Conservation (phyloP, 805 yeast genomes). For the Ogataea paradorogensis region DNA sequence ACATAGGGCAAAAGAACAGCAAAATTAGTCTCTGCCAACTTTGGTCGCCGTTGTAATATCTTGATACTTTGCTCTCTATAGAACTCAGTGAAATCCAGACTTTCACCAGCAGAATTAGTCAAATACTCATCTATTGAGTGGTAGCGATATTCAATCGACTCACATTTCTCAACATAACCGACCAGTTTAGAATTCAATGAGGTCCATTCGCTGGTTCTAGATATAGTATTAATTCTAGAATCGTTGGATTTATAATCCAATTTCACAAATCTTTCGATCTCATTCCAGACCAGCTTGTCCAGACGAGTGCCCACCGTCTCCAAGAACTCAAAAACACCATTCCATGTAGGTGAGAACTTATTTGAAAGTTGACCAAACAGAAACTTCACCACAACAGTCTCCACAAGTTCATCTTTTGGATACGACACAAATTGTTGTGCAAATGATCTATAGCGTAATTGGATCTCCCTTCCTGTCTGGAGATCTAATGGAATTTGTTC, state of each 20-base stretch:
- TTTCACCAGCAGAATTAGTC: conserved; percentile 36
- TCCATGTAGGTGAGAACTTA: conserved; percentile 84
- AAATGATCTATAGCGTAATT: conserved; percentile 61
- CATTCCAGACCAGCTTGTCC: conserved; percentile 53
- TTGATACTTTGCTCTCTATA: conserved; percentile 57
- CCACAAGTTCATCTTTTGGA: conserved; percentile 23
- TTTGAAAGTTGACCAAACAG: conserved; percentile 70
- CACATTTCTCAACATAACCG: conserved; percentile 36
- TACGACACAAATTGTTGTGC: conserved; percentile 40
- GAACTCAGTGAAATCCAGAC: conserved; percentile 39
- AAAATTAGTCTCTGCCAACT: conserved; percentile 65
- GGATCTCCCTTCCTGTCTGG: conserved; percentile 69
- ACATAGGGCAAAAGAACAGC: conserved; percentile 57
- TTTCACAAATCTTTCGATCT: conserved; percentile 38
- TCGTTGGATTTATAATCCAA: conserved; percentile 14
- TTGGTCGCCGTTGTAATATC: conserved; percentile 56
- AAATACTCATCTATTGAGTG: conserved; percentile 36
- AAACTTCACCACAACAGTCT: conserved; percentile 42
- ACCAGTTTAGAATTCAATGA: conserved; percentile 46
- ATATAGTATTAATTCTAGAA: background rate
- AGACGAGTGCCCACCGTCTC: conserved; percentile 43
- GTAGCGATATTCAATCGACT: conserved; percentile 33
- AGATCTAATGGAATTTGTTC: conserved; percentile 75
- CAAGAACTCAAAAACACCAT: conserved; percentile 62
- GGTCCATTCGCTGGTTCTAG: conserved; percentile 20